A percentile compares a stretch with the other conserved stretches of the same genome.
Evolutionary conservation across 192 early-diverging fungal genomes (phyloP).

Genomic region (Coemansia sp.): DNA sequence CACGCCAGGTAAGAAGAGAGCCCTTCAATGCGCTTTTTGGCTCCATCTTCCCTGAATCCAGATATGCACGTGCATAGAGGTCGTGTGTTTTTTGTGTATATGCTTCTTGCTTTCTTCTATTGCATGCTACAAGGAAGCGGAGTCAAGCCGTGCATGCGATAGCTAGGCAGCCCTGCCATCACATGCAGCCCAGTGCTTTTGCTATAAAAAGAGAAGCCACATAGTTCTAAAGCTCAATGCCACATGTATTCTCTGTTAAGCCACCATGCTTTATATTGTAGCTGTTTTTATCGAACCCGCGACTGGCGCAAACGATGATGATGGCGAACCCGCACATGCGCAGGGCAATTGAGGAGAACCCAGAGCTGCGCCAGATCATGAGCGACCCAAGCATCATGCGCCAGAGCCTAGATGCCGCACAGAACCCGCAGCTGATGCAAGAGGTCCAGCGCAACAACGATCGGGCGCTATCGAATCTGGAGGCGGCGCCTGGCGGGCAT

Average conservation of each 20-base stretch:
- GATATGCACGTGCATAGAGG: neutral
- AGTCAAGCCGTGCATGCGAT: neutral
- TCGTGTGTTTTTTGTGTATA: neutral
- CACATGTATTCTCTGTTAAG: neutral
- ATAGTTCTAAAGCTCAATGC: too few species aligned
- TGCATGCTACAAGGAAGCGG: neutral
- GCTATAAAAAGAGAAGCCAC: too few species aligned
- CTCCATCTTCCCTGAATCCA: neutral
- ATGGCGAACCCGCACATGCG: constrained; percentile 51
- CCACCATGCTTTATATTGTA: constrained; percentile 14
- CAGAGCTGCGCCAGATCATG: constrained; percentile 51
- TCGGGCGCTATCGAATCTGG: constrained; percentile 55
- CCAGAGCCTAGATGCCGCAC: constrained; percentile 44
- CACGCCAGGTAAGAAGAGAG: constrained; percentile 35
- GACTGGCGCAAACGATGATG: constrained; percentile 40
- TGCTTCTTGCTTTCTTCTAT: neutral
- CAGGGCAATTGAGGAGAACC: constrained; percentile 48
- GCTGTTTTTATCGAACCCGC: constrained; percentile 36
- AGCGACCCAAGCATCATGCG: constrained; percentile 41
- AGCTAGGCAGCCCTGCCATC: too few species aligned
- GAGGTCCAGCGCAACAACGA: constrained; percentile 59
- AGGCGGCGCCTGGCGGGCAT: constrained; percentile 52
- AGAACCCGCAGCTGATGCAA: constrained; percentile 54
- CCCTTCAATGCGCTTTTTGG: neutral
- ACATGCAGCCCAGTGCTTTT: neutral